Evolutionary conservation across 352 stramenopile genomes (phyloP), one percentile per base, ranked within the genome.

Genomic region (Phytopythium montanum): DNA sequence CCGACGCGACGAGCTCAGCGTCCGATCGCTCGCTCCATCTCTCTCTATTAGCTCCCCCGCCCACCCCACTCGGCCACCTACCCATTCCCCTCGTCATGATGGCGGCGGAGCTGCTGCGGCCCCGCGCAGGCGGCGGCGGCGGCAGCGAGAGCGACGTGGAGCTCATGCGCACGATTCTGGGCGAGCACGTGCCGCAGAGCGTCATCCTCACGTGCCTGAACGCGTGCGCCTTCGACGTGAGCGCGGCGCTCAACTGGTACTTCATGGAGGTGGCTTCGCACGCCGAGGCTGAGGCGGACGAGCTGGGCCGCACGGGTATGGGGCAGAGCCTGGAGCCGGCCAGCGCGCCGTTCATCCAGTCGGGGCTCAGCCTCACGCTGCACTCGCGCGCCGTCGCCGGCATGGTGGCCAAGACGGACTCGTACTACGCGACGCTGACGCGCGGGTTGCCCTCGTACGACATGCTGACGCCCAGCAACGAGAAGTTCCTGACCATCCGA

Each of bases 321-420:
- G 45, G 19, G 26, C 26, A 31, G 49, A 48, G 10, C 34, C 16
- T 38, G 29, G 55, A 63, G 49, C 18, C 61, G 8, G 14, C 58
- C 10, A 62, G 34, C 38, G 71, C 80, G 23, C 72, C 79, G 28
- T 74, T 73, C 25, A 88, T 94, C 56, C 78, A 88, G 59, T 90
- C 84, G 2, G 84, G 84, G 3, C 65, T 87, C 34, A 87, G 78
- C 33, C 70, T 95, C 28, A 95, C 84, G 54, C 68, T 95, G 42
- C 86, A 95, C 57, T 63, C 86, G 28, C 75, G 85, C 42, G 68
- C 76, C 10, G 50, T 87, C 2, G 51, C 76, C 23, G 86, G 86
- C 41, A 95, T 94, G 84, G 70, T 95, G 46, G 89, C 82, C 69
- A 94, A 93, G 64, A 88, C 83, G n/a, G 84, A 95, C 61, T 76